phyloP scores from a whole-genome alignment of 495 filamentous ascomycete species.

The Physcia stellaris region DNA sequence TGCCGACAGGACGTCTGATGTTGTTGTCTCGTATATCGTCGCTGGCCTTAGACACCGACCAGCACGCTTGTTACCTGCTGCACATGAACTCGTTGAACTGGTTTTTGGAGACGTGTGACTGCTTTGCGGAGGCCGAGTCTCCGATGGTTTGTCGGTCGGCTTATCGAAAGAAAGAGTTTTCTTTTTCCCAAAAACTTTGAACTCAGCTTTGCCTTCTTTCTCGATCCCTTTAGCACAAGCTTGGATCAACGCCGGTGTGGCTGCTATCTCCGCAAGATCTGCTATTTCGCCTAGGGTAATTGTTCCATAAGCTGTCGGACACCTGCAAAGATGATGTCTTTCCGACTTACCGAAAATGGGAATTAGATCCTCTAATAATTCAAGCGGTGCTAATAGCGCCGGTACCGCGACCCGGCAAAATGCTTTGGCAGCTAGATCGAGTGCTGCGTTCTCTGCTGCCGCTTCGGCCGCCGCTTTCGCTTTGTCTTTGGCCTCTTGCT shows the following conservation, averaged over 20 bases:
- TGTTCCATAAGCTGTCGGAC: background rate
- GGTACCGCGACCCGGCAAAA: conserved; percentile 20
- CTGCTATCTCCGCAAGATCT: conserved; percentile 10
- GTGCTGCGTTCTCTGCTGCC: conserved; percentile 14
- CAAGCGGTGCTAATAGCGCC: conserved; percentile 16
- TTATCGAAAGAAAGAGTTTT: conserved; percentile 10
- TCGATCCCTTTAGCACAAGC: conserved; percentile 16
- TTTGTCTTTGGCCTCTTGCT: conserved; percentile 10
- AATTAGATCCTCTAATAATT: conserved; percentile 15
- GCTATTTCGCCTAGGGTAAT: conserved; percentile 10
- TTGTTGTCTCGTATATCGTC: conserved; percentile 4
- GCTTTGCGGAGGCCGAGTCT: conserved; percentile 8
- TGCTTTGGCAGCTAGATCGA: conserved; percentile 19
- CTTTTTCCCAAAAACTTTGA: conserved; percentile 16
- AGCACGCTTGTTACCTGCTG: conserved; percentile 6
- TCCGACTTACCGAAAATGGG: conserved; percentile 14
- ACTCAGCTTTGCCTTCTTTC: conserved; percentile 17
- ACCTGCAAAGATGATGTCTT: background rate
- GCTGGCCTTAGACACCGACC: too few species aligned
- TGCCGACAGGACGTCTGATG: conserved; percentile 5
- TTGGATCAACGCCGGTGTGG: conserved; percentile 13
- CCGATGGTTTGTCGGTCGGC: conserved; percentile 6
- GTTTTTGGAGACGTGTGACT: conserved; percentile 9
- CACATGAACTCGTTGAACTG: conserved; percentile 7
- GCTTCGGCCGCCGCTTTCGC: conserved; percentile 15